Conservation (phyloP, 257 asterid genomes). For the Henckelia pumila region DNA sequence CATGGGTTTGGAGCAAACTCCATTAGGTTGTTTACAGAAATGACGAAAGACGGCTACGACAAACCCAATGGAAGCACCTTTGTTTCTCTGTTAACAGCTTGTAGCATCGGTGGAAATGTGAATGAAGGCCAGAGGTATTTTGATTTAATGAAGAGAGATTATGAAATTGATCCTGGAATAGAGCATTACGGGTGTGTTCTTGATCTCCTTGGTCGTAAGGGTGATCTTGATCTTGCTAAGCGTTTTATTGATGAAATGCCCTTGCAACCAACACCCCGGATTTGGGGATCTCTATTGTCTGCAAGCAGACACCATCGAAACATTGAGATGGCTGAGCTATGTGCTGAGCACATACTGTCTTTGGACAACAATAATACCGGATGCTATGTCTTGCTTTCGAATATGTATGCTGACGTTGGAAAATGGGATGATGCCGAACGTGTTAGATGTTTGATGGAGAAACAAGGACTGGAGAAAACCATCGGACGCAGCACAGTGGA, state of each 20-base stretch:
- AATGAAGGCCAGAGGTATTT: slow-evolving; percentile 55
- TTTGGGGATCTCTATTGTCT: slow-evolving; percentile 66
- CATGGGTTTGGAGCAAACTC: slow-evolving; percentile 56
- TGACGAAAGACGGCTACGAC: slow-evolving; percentile 38
- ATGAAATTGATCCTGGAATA: slow-evolving; percentile 50
- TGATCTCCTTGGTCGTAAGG: slow-evolving; percentile 54
- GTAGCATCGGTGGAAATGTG: slow-evolving; percentile 48
- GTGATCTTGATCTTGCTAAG: slow-evolving; percentile 49
- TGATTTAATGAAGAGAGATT: slow-evolving; percentile 44
- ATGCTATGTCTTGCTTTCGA: slow-evolving; percentile 58
- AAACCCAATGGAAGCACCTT: slow-evolving; percentile 57
- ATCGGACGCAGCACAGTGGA: slow-evolving; percentile 41
- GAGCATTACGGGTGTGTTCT: slow-evolving; percentile 64
- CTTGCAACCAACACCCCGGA: slow-evolving; percentile 45
- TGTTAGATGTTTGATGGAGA: slow-evolving; percentile 40
- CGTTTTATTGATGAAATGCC: slow-evolving; percentile 56
- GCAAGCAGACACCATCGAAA: slow-evolving; percentile 57
- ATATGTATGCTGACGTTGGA: slow-evolving; percentile 57
- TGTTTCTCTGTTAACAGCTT: slow-evolving; percentile 53
- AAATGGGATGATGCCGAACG: slow-evolving; percentile 59
- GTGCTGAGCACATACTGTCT: slow-evolving; percentile 38
- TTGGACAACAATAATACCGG: slow-evolving; percentile 49
- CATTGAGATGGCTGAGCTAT: slow-evolving; percentile 56
- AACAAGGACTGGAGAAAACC: slow-evolving; percentile 44
- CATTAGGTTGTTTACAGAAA: slow-evolving; percentile 35